Percentiles rank a stretch among this genome's conserved stretches.
These are phyloP conservation scores for Asterophora lycoperdoides DNA, from an alignment of 768 basidiomycete species.

Conservation along the genomic window DNA sequence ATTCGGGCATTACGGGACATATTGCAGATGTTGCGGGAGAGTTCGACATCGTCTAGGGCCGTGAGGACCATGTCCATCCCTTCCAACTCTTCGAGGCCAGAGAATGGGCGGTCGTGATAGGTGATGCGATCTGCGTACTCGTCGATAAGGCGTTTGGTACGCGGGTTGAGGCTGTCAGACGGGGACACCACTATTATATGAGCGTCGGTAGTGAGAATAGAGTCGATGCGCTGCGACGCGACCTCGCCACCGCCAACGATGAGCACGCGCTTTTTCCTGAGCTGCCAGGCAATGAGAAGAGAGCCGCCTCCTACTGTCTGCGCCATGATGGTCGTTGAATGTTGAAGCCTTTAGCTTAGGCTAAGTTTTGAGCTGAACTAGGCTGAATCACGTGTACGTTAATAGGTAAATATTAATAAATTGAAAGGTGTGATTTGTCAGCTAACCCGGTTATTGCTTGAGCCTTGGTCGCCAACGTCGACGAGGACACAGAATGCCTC, in stretches of 20 bases:
- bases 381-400: neutral
- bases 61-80: slow-evolving; percentile 85
- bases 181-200: slow-evolving; percentile 77
- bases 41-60: slow-evolving; percentile 79
- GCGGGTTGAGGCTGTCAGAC: slow-evolving; percentile 54
- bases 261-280: slow-evolving; percentile 77
- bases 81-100: slow-evolving; percentile 58
- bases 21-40: slow-evolving; percentile 67
- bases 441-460: slow-evolving; percentile 3
- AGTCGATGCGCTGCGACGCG: slow-evolving; percentile 82
- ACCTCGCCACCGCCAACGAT: slow-evolving; percentile 94
- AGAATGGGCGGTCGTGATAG: slow-evolving; percentile 68
- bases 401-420: too few relatives aligned
- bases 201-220: slow-evolving; percentile 79
- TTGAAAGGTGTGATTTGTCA: slow-evolving; percentile 9
- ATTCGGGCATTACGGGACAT: slow-evolving; percentile 65
- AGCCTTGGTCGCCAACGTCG: slow-evolving; percentile 13
- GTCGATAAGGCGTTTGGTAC: slow-evolving; percentile 51
- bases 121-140: slow-evolving; percentile 51
- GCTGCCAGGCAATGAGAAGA: slow-evolving; percentile 90
- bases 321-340: neutral
- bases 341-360: too few relatives aligned
- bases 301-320: slow-evolving; percentile 54
- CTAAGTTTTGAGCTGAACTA: too few relatives aligned
- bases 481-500: slow-evolving; percentile 45